Conservation (phyloP, 2,329 filamentous ascomycete genomes). For the Aspergillus texensis region DNA sequence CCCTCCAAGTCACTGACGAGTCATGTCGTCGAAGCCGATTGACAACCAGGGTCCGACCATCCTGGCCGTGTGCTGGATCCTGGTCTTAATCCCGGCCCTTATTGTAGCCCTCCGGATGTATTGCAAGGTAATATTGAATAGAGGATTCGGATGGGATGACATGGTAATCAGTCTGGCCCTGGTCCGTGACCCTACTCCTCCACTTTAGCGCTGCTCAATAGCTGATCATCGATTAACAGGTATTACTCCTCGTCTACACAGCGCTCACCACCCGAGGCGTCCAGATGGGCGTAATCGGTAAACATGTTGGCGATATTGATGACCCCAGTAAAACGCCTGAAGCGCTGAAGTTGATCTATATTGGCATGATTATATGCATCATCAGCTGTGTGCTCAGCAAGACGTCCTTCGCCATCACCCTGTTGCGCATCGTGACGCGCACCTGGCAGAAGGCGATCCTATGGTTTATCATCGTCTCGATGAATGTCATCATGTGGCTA, state of each 20-base stretch:
- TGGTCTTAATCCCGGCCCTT: conserved; percentile 22
- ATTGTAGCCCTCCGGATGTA: conserved; percentile 24
- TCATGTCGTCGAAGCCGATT: neutral
- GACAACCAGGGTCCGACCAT: conserved; percentile 17
- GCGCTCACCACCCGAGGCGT: conserved; percentile 30
- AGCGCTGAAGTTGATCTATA: conserved; percentile 19
- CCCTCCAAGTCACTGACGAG: neutral
- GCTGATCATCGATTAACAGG: neutral
- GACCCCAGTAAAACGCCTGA: conserved; percentile 15
- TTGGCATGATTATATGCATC: conserved; percentile 12
- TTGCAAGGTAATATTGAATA: conserved; percentile 30
- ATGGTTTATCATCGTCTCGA: conserved; percentile 28
- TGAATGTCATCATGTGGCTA: conserved; percentile 28
- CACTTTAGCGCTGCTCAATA: too few species aligned
- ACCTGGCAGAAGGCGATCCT: conserved; percentile 25
- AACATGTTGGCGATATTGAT: conserved; percentile 23
- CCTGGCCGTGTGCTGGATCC: conserved; percentile 25
- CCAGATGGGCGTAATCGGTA: conserved; percentile 36
- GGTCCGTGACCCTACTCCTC: conserved; percentile 22
- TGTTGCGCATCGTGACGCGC: conserved; percentile 26
- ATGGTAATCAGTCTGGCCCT: conserved; percentile 33
- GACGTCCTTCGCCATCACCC: conserved; percentile 29
- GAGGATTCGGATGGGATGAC: conserved; percentile 41
- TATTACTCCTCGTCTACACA: conserved; percentile 26
- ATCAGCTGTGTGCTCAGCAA: conserved; percentile 28